Percentiles rank a stretch among this genome's conserved stretches.
These are phyloP conservation scores for Diplodia scrobiculata DNA, from an alignment of 2,329 filamentous ascomycete species.

Conservation along the genomic window DNA sequence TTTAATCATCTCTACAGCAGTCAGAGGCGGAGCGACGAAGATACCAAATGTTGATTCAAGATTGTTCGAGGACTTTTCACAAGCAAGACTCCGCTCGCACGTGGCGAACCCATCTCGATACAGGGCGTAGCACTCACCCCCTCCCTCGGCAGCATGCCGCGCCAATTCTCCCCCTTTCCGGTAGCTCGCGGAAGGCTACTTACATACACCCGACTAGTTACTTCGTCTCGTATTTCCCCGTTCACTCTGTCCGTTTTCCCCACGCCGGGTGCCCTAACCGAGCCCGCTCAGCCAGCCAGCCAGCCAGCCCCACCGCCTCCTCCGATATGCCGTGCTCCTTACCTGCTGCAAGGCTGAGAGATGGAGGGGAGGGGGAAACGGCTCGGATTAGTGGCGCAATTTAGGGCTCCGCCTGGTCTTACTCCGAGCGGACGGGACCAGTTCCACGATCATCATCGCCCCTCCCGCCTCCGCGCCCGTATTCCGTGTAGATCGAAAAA, in stretches of 20 bases:
- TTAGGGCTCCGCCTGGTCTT: no score
- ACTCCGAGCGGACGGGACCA: no score
- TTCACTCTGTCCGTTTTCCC: not conserved
- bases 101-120: not conserved
- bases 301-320: not conserved
- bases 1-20: not conserved
- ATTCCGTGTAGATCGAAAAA: no score
- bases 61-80: not conserved
- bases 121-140: not conserved
- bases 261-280: not conserved
- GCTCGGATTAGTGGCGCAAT: no score
- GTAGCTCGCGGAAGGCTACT: not conserved
- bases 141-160: not conserved
- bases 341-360: conserved; percentile 14
- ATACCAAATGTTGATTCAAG: not conserved
- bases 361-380: no score
- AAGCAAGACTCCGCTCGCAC: not conserved
- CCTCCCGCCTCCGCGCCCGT: no score
- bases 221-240: not conserved
- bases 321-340: not conserved
- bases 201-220: not conserved
- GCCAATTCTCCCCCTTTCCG: not conserved
- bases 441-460: no score
- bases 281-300: no score
- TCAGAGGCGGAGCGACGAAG: not conserved